A percentile compares a stretch with the other conserved stretches of the same genome.
phyloP scores from a whole-genome alignment of 2,329 filamentous ascomycete genomes.

The Talaromyces islandicus region DNA sequence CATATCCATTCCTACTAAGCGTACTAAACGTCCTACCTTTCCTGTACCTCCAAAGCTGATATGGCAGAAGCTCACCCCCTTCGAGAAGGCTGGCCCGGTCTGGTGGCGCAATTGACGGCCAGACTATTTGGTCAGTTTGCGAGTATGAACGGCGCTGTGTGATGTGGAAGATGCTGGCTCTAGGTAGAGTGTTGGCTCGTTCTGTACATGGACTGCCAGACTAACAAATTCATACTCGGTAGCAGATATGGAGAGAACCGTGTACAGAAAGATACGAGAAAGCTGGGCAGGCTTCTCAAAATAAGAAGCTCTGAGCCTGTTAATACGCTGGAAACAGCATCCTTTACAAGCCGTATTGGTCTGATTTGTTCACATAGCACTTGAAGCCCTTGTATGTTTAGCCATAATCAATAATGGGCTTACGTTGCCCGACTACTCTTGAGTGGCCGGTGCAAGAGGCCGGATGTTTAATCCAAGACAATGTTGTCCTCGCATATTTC shows the following conservation, averaged over 20 bases:
- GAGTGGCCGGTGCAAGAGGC: no score
- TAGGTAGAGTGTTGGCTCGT: not conserved
- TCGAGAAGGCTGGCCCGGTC: conserved; percentile 7
- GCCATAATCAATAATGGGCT: no score
- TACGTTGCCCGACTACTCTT: no score
- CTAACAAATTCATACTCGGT: not conserved
- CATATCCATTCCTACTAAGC: not conserved
- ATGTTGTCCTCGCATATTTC: no score
- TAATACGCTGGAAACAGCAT: no score
- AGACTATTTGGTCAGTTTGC: not conserved
- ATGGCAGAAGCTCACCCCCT: conserved; percentile 7
- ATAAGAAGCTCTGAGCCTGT: no score
- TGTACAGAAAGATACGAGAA: no score
- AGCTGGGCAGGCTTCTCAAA: no score
- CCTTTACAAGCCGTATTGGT: no score
- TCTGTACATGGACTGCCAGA: not conserved
- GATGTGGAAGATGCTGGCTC: not conserved
- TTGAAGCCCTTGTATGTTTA: no score
- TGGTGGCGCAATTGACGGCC: conserved; percentile 3
- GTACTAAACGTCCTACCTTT: conserved; percentile 2
- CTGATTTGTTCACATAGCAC: no score
- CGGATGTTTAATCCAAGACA: no score
- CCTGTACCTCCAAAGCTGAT: conserved; percentile 5
- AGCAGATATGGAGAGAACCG: not conserved
- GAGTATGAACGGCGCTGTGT: not conserved